These are phyloP conservation scores for Ophiostoma montium DNA, from an alignment of 2,329 filamentous ascomycete species.

Conservation along the genomic window DNA sequence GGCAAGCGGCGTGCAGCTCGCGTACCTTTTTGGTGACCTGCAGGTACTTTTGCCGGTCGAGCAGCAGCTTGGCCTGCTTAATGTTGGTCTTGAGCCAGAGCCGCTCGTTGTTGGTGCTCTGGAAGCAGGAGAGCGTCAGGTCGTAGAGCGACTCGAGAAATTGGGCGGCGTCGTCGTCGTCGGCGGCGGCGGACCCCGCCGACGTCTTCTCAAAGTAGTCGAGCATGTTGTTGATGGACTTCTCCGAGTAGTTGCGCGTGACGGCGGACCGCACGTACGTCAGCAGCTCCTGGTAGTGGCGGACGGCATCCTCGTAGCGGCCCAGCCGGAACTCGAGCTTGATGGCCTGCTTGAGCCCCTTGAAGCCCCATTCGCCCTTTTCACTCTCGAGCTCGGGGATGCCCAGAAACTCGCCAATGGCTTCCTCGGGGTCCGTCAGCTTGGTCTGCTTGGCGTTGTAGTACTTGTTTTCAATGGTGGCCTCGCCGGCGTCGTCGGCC, in stretches of 20 bases:
- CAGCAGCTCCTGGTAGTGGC: conserved; percentile 87
- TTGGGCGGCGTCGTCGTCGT: conserved; percentile 39
- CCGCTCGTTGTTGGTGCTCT: conserved; percentile 93
- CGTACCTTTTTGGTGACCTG: conserved; percentile 70
- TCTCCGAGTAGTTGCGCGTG: conserved; percentile 95
- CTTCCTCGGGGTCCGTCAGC: conserved; percentile 68
- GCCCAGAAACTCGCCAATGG: conserved; percentile 82
- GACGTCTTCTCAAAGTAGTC: conserved; percentile 93
- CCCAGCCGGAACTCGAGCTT: conserved; percentile 91
- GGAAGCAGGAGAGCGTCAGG: conserved; percentile 83
- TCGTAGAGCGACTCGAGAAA: conserved; percentile 96
- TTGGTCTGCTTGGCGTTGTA: conserved; percentile 99
- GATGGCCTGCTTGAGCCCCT: conserved; percentile 93
- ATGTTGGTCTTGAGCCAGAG: conserved; percentile 98
- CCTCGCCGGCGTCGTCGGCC: conserved; percentile 72
- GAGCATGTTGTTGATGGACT: conserved; percentile 98
- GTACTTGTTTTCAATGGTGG: conserved; percentile 98
- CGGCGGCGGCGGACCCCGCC: conserved; percentile 28
- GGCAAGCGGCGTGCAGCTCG: conserved; percentile 80
- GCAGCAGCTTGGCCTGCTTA: conserved; percentile 80
- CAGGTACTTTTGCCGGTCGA: conserved; percentile 80
- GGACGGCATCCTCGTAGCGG: conserved; percentile 73
- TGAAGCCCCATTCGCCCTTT: conserved; percentile 98
- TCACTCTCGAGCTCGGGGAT: conserved; percentile 73
- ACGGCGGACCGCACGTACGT: conserved; percentile 96